A percentile compares a stretch with the other conserved stretches of the same genome.
These are phyloP conservation scores for Pelagophyceae sp. DNA, from an alignment of 352 stramenopile genomes.

Conservation along the genomic window DNA sequence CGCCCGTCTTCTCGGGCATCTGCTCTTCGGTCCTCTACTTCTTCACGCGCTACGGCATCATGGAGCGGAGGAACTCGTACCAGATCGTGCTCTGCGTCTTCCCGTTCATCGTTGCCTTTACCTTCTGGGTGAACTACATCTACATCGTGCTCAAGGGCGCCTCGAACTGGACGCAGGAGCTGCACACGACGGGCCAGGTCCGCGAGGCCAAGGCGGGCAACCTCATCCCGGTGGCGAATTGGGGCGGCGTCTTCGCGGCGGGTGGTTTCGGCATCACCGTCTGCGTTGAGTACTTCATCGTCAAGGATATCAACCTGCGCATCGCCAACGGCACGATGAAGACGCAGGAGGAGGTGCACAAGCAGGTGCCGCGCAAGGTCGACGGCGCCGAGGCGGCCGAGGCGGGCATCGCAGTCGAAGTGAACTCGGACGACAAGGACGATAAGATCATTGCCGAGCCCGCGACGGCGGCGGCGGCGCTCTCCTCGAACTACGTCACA, in stretches of 20 bases:
- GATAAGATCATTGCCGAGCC: too few relatives aligned
- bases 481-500: conserved; percentile 22
- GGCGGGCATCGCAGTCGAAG: too few relatives aligned
- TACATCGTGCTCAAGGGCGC: conserved; percentile 20
- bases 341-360: too few relatives aligned
- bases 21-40: conserved; percentile 52
- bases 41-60: conserved; percentile 43
- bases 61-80: conserved; percentile 40
- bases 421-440: too few relatives aligned
- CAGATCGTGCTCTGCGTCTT: conserved; percentile 43
- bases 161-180: neutral
- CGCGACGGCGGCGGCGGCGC: too few relatives aligned
- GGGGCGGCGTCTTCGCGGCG: neutral
- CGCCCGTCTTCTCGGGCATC: conserved; percentile 49
- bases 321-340: too few relatives aligned
- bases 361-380: too few relatives aligned
- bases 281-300: too few relatives aligned
- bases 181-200: neutral
- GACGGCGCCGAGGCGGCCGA: too few relatives aligned
- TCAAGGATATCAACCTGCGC: too few relatives aligned
- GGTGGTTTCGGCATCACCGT: neutral
- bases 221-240: neutral
- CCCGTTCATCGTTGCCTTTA: too few relatives aligned
- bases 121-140: conserved; percentile 43
- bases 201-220: conserved; percentile 19